These are phyloP conservation scores for Penicillium glabrum DNA, from an alignment of 2,329 filamentous ascomycete genomes.

Conservation along the genomic window DNA sequence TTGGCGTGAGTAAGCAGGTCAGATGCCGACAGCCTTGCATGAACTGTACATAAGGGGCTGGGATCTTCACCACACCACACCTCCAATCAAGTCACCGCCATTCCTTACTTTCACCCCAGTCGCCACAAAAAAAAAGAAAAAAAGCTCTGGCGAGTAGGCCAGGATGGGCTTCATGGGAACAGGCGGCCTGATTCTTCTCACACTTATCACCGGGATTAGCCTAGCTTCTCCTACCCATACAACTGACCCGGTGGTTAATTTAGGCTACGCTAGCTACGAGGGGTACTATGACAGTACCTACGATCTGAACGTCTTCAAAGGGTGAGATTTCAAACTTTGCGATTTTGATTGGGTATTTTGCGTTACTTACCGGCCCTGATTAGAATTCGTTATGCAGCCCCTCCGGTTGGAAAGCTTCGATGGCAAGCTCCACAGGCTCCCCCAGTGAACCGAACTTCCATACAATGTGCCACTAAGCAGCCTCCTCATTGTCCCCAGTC, in stretches of 20 bases:
- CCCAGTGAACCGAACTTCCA: conserved; percentile 20
- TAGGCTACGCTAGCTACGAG: conserved; percentile 50
- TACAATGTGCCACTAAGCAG: conserved; percentile 26
- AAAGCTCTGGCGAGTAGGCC: background rate
- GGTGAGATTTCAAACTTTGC: conserved; percentile 31
- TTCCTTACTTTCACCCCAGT: background rate
- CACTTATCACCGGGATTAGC: background rate
- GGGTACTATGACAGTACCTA: conserved; percentile 42
- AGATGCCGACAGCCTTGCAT: background rate
- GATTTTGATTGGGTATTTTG: background rate
- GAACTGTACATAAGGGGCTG: background rate
- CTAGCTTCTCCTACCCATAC: background rate
- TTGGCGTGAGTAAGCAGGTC: background rate
- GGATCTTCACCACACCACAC: background rate
- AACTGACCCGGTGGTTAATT: conserved; percentile 34
- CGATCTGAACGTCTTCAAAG: conserved; percentile 48
- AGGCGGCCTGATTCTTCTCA: background rate
- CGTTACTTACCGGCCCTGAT: background rate
- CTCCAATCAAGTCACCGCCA: background rate
- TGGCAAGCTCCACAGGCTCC: conserved; percentile 35
- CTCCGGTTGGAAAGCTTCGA: conserved; percentile 32
- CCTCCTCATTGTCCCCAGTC: conserved; percentile 36
- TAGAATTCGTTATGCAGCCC: conserved; percentile 39
- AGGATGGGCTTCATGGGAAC: background rate
- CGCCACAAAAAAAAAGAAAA: background rate